Evolutionary conservation across 768 basidiomycete genomes (phyloP), one percentile per base, ranked within the genome.

Genomic region (Terana coerulea): DNA sequence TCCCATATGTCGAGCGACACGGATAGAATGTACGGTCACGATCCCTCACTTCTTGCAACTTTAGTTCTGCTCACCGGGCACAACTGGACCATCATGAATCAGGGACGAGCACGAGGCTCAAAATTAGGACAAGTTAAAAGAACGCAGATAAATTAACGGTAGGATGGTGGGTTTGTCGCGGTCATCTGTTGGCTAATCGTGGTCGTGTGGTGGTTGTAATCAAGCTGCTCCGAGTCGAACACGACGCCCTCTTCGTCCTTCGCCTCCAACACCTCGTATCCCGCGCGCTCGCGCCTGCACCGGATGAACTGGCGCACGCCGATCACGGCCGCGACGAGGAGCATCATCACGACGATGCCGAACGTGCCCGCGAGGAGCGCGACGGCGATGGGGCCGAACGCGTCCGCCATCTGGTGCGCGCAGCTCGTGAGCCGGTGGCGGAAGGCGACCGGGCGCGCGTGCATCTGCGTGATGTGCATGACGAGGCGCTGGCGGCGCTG

Each of bases 381-480:
- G 39, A 57, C 29, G n/a, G 57, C 48, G 17, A 60, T 25, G 12
- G 54, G 51, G 39, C 59, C 57, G 48, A 53, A 53, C 37, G 51
- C 33, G 31, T 48, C 54, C 15, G 48, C 14, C 26, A 60, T 7
- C n/a, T 40, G 40, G 19, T 40, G 48, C 33, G 54, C 35, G 53
- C 59, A 60, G 29, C 36, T 34, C 26, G 28, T 29, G 35, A 51
- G 40, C 14, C 36, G 42, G 22, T 51, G 49, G n/a, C n/a, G 25
- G 51, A 52, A 26, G 33, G 42, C 45, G 40, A 52, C 29, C 4
- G 51, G 49, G n/a, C 17, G 31, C 43, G 33, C 21, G 8, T 47
- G 29, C 11, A 12, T 35, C 21, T n/a, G 29, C 25, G 41, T 15
- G 5, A 31, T 43, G 3, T 40, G 17, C 6, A 55, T 44, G 45